Base-by-base conservation (phyloP, 2,329 filamentous ascomycete genomes). In the Talaromyces marneffei region DNA sequence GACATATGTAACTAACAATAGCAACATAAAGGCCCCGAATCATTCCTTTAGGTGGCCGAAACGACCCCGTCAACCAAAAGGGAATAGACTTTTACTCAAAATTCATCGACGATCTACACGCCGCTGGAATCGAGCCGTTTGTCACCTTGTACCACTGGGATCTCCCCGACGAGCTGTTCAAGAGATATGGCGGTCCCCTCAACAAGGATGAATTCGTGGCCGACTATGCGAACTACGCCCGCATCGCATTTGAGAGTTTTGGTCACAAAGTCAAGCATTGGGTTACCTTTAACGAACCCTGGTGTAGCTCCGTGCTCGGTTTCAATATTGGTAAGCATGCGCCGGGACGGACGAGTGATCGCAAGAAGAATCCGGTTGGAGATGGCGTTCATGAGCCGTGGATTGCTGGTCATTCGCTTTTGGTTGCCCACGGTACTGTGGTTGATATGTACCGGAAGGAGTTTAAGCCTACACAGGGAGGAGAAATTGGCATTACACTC, bases 261-360 rank as follows among this genome's bases (percentile, higher is more conserved):
- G 83, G 83, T 54, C 83, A 86, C 59, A 88, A 87, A 74, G 90
- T 92, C 70, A 91, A 91, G 79, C 83, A 90, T 77, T 96, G 91
- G 91, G 90, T 92, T 74, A 94, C 90, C 27, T 91, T 93, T 78
- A 94, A 94, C 74, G 91, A 96, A 79, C 91, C 91, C 3, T 94
- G 89, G 86, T 95, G 90, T 77, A 90, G 86, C 65, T 85, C 88
- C 57, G 87, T 94, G 64, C 82, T 94, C 44, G 91, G 91, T 37
- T 94, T 93, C 77, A 89, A 83, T 71, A 85, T 83, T 44, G 91
- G 91, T 29, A 79, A 85, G 64, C 92, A 92, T 71, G 91, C 91
- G 10, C 91, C 91, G 0, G 91, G 91, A n/a, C 87, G 85, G 70
- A 90, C 87, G 6, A 91, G 88, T 67, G 87, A 94, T 75, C 85